Evolutionary conservation across 2,329 filamentous ascomycete species (phyloP).

Genomic region (Curvularia sp.): DNA sequence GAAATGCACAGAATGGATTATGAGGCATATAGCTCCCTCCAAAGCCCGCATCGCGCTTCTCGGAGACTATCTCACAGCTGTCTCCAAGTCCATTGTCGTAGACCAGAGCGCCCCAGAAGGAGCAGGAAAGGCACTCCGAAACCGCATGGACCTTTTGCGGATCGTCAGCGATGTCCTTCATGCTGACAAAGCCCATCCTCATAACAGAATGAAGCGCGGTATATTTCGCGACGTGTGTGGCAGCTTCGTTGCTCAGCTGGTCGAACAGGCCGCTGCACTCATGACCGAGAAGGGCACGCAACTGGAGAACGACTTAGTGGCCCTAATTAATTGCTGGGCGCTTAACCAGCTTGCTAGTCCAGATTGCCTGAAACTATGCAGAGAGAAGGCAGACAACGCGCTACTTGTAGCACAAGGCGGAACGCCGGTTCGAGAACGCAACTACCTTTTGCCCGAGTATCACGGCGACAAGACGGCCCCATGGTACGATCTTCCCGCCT

Average conservation of each 20-base stretch:
- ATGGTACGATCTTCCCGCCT: slow-evolving; percentile 84
- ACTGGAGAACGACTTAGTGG: slow-evolving; percentile 64
- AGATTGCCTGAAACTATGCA: slow-evolving; percentile 64
- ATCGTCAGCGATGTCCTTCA: slow-evolving; percentile 80
- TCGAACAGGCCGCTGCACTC: slow-evolving; percentile 61
- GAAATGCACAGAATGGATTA: slow-evolving; percentile 88
- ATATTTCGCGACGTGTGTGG: slow-evolving; percentile 53
- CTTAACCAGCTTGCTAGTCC: slow-evolving; percentile 67
- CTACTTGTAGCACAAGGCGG: slow-evolving; percentile 43
- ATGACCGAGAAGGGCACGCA: slow-evolving; percentile 67
- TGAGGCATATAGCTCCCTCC: slow-evolving; percentile 74
- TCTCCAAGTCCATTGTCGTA: slow-evolving; percentile 66
- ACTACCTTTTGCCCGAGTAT: slow-evolving; percentile 74
- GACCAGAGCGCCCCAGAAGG: slow-evolving; percentile 21
- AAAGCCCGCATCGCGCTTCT: slow-evolving; percentile 69
- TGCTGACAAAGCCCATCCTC: slow-evolving; percentile 35
- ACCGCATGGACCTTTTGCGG: slow-evolving; percentile 77
- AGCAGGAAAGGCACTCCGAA: slow-evolving; percentile 65
- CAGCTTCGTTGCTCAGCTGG: slow-evolving; percentile 67
- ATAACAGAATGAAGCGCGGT: slow-evolving; percentile 13
- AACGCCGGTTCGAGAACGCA: slow-evolving; percentile 57
- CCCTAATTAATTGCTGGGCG: slow-evolving; percentile 75
- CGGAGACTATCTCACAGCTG: slow-evolving; percentile 75
- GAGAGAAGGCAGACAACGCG: slow-evolving; percentile 60
- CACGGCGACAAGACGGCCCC: slow-evolving; percentile 77